Conservation (phyloP, 164 flowering plant species). For the Annona squamosa region DNA sequence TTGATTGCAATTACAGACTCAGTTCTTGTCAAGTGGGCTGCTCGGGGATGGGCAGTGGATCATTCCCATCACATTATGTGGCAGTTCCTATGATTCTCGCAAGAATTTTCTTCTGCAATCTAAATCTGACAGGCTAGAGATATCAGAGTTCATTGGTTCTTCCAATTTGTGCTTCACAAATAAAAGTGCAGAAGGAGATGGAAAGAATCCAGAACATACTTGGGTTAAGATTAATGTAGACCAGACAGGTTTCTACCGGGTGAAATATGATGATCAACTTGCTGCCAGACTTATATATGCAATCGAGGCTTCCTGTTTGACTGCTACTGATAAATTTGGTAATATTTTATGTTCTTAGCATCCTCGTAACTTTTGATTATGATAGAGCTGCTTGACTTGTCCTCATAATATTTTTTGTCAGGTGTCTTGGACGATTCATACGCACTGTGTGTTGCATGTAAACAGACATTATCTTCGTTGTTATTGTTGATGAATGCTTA, state of each 20-base stretch:
- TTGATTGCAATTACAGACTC: conserved; percentile 70
- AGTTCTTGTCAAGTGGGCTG: conserved; percentile 71
- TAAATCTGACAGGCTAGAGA: conserved; percentile 38
- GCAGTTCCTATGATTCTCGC: conserved; percentile 62
- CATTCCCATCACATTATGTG: conserved; percentile 80
- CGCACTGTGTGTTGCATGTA: conserved; percentile 79
- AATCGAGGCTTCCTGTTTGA: conserved; percentile 49
- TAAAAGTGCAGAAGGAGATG: conserved; percentile 5
- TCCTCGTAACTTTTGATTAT: neutral
- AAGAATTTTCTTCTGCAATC: conserved; percentile 54
- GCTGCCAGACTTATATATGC: conserved; percentile 67
- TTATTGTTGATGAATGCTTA: conserved; percentile 78
- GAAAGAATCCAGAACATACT: conserved; percentile 3
- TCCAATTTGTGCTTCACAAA: conserved; percentile 7
- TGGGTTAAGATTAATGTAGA: conserved; percentile 91
- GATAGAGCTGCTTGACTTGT: neutral
- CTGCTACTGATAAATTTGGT: conserved; percentile 90
- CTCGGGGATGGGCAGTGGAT: conserved; percentile 87
- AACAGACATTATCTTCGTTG: conserved; percentile 67
- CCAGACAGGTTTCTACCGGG: conserved; percentile 91
- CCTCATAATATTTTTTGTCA: conserved; percentile 22
- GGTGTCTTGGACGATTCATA: conserved; percentile 88
- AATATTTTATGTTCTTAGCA: conserved; percentile 8
- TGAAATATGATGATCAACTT: conserved; percentile 88
- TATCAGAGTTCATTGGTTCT: conserved; percentile 31